Conservation (phyloP, 108 stramenopile species). For the Nannochloropsis gaditana region DNA sequence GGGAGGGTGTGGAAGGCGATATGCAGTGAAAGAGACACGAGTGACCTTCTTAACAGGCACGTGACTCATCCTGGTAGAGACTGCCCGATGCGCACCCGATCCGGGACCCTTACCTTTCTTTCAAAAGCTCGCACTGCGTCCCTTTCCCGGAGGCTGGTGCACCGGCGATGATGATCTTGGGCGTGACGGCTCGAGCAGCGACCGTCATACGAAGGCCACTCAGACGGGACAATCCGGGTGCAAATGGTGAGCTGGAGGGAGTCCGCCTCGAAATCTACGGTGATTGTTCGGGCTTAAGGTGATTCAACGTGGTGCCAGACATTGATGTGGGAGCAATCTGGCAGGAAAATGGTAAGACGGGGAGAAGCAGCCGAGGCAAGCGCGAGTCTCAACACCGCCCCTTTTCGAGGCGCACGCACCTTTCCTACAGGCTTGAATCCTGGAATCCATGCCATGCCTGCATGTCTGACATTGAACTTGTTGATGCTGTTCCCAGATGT, state of each 20-base stretch:
- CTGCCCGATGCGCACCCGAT: slow-evolving; percentile 42
- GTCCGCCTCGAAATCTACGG: too few species aligned
- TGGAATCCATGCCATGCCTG: not conserved
- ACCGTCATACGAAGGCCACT: not conserved
- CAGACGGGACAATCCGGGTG: not conserved
- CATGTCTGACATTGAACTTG: not conserved
- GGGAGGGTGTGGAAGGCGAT: slow-evolving; percentile 67
- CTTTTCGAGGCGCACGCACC: not conserved
- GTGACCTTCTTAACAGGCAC: too few species aligned
- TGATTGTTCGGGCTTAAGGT: too few species aligned
- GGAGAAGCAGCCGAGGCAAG: not conserved
- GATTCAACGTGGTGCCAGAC: too few species aligned
- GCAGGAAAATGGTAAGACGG: too few species aligned
- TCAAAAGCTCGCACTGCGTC: slow-evolving; percentile 58
- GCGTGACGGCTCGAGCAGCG: slow-evolving; percentile 15
- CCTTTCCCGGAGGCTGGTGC: slow-evolving; percentile 95
- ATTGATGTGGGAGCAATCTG: not conserved
- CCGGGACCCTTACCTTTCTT: slow-evolving; percentile 35
- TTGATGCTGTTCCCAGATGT: not conserved
- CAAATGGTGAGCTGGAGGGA: not conserved
- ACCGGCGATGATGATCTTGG: slow-evolving; percentile 74
- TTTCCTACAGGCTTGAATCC: not conserved
- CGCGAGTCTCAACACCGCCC: not conserved
- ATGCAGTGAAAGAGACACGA: not conserved
- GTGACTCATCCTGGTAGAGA: too few species aligned